Evolutionary conservation across 768 basidiomycete species (phyloP), one percentile per base, ranked within the genome.

Genomic region (Tylopilus sp.): DNA sequence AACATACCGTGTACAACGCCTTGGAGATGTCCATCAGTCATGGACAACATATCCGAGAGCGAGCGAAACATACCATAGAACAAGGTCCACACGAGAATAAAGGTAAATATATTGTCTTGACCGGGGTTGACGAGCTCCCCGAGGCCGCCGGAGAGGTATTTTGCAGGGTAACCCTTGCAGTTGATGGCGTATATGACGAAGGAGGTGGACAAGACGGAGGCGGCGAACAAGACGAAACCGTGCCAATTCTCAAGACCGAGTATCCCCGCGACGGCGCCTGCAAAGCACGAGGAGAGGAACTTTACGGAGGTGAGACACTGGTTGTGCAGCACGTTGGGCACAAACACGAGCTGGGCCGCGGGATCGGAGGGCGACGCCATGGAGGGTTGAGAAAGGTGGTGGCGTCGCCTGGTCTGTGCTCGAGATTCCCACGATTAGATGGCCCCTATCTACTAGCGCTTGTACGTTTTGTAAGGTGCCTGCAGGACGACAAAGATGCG

Each of bases 51-150:
- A 56, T 17, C 15, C 15, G 25, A n/a, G 44, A 44, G 47, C 38
- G 26, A 25, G 12, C 20, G 28, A 21, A 13, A 71, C 87, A 52
- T 60, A 91, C 90, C 94, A 67, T 90, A 95, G 67, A 94, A 89
- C 49, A 95, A 73, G 31, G 94, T 98, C 94, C 94, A 98, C 20
- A 88, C 86, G 25, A 97, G 79, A 51, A 98, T 79, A 62, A 95
- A 98, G 3, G 91, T 91, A 62, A 92, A 91, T 17, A 86, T 73
- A 57, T 92, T 94, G 69, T 97, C 94, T 69, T 93, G 89, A 10
- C 91, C 91, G 0, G 94, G 86, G 55, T 86, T 91, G 42, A 85
- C 71, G 33, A 95, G 71, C 48, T 88, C 88, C 68, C 76, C 71
- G 53, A 81, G 62, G 2, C 87, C 87, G 5, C 82, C 82, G 40